Evolutionary conservation across 148 eudicot genomes (phyloP).

Genomic region (Amaranthus cruentus): DNA sequence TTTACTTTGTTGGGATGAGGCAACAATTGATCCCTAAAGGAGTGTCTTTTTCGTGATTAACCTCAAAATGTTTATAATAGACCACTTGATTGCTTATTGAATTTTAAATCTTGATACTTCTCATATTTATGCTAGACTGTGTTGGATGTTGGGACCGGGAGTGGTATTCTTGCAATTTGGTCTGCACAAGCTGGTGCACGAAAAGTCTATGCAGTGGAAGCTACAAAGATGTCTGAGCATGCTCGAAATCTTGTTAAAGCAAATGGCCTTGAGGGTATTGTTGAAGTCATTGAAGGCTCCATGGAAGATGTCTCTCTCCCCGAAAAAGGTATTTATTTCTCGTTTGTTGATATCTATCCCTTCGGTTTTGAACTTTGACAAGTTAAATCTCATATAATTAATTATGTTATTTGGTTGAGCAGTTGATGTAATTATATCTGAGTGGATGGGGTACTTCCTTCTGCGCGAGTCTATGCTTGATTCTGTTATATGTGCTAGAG

Average conservation of each 20-base stretch:
- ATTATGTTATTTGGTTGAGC: constrained; percentile 27
- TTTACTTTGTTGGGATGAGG: too few species aligned
- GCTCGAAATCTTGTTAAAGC: constrained; percentile 85
- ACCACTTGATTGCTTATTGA: neutral
- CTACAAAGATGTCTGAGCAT: constrained; percentile 94
- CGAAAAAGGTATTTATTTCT: constrained; percentile 61
- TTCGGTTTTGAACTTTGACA: neutral
- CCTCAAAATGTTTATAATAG: neutral
- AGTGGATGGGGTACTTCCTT: constrained; percentile 99
- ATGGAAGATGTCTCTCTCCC: constrained; percentile 82
- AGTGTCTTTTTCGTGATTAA: neutral
- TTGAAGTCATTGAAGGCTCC: constrained; percentile 93
- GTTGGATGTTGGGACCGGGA: constrained; percentile 97
- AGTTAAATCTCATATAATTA: constrained; percentile 10
- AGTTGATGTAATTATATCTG: constrained; percentile 97
- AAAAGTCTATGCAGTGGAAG: constrained; percentile 98
- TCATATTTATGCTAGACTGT: constrained; percentile 48
- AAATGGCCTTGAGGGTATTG: constrained; percentile 61
- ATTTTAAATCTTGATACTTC: neutral
- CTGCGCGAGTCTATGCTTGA: constrained; percentile 99
- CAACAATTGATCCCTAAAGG: neutral
- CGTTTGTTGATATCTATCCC: neutral
- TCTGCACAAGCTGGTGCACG: constrained; percentile 98
- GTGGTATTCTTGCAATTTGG: constrained; percentile 98
- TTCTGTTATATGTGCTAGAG: constrained; percentile 94